Evolutionary conservation across 106 monocot species (phyloP).

Genomic region (Platanthera zijinensis): DNA sequence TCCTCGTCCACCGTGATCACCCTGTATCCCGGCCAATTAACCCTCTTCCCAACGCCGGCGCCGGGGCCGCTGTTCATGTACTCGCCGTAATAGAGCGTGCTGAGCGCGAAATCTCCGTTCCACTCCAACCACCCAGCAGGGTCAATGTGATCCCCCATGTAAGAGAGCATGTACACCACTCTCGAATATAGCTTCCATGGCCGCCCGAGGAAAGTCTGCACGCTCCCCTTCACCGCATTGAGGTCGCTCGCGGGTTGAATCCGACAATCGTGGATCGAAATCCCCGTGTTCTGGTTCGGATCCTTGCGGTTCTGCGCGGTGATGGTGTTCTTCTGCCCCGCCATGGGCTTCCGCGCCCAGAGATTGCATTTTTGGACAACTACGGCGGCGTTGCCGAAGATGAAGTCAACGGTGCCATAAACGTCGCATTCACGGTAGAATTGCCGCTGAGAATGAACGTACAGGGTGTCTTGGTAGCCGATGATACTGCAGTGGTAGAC

Average conservation of each 20-base stretch:
- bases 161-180: conserved; percentile 35
- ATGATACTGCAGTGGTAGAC: conserved; percentile 70
- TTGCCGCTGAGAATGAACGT: conserved; percentile 75
- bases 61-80: conserved; percentile 59
- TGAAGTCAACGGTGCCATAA: conserved; percentile 87
- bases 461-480: conserved; percentile 82
- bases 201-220: conserved; percentile 52
- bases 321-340: conserved; percentile 56
- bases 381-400: conserved; percentile 90
- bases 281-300: conserved; percentile 75
- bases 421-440: conserved; percentile 85
- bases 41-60: conserved; percentile 25
- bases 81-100: conserved; percentile 53
- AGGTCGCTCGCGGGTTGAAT: conserved; percentile 29
- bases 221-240: conserved; percentile 6
- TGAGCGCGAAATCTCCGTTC: conserved; percentile 32
- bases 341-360: conserved; percentile 53
- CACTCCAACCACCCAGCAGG: conserved; percentile 46
- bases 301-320: conserved; percentile 76
- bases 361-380: conserved; percentile 78
- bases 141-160: conserved; percentile 33
- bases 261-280: conserved; percentile 60
- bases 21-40: conserved; percentile 38
- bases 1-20: conserved; percentile 29
- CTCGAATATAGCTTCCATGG: conserved; percentile 64